Percentiles rank a stretch among this genome's conserved stretches.
Conservation (phyloP, 495 filamentous ascomycete species). For the Choiromyces venosus region DNA sequence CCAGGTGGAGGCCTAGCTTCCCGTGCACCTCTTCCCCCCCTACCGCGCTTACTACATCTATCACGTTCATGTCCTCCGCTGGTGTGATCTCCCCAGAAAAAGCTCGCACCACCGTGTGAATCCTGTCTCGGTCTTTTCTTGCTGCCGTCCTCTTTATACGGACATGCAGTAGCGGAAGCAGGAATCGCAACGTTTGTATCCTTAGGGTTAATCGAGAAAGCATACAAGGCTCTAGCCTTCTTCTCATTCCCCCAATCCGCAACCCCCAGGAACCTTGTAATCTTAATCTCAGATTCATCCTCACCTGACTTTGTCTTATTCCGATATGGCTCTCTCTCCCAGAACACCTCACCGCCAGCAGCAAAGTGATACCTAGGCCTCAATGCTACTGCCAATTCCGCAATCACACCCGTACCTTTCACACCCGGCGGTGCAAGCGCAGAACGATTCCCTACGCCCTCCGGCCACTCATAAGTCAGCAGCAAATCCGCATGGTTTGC, state of each 20-base stretch:
- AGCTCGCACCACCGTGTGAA: slow-evolving; percentile 33
- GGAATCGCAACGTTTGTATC: slow-evolving; percentile 56
- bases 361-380: slow-evolving; percentile 89
- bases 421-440: slow-evolving; percentile 44
- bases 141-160: slow-evolving; percentile 16
- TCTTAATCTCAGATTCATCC: slow-evolving; percentile 18
- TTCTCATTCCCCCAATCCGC: slow-evolving; percentile 65
- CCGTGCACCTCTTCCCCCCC: slow-evolving; percentile 47
- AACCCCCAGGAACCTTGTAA: slow-evolving; percentile 85
- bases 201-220: slow-evolving; percentile 70
- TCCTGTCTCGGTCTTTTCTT: slow-evolving; percentile 28
- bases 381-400: slow-evolving; percentile 67
- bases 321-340: slow-evolving; percentile 81
- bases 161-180: slow-evolving; percentile 24
- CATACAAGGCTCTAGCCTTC: slow-evolving; percentile 84
- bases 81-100: slow-evolving; percentile 39
- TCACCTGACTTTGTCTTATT: slow-evolving; percentile 25
- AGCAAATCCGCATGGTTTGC: slow-evolving; percentile 76
- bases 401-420: slow-evolving; percentile 50
- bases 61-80: slow-evolving; percentile 12
- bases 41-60: slow-evolving; percentile 52
- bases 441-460: slow-evolving; percentile 53
- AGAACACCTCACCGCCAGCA: slow-evolving; percentile 62
- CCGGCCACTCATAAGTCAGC: slow-evolving; percentile 79
- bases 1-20: slow-evolving; percentile 42